phyloP scores from a whole-genome alignment of 129 eudicot species.

The Gnaphalium uliginosum region DNA sequence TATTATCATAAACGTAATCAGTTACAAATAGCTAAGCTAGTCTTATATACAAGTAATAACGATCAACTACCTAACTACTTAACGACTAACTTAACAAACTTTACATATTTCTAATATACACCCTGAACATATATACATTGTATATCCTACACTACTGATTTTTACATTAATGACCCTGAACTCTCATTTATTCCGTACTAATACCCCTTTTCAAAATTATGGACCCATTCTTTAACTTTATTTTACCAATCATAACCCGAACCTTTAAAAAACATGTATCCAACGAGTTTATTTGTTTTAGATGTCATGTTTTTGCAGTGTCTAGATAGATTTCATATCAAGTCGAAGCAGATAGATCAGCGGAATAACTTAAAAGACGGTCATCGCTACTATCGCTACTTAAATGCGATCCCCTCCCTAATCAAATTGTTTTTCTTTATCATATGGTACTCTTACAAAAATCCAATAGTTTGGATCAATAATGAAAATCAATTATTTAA shows the following conservation, averaged over 20 bases:
- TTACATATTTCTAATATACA: no score
- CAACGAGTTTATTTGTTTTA: background rate
- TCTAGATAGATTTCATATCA: background rate
- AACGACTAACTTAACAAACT: no score
- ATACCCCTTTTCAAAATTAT: background rate
- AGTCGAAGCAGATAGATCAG: background rate
- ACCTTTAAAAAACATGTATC: background rate
- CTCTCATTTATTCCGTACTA: no score
- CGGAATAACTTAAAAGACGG: background rate
- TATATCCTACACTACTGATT: no score
- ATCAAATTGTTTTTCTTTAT: background rate
- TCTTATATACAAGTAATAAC: no score
- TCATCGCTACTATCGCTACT: background rate
- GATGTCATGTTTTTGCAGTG: background rate
- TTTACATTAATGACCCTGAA: no score
- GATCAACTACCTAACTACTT: no score
- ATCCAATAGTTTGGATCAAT: background rate
- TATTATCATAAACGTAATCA: no score
- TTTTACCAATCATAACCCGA: constrained; percentile 1
- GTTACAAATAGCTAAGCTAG: no score
- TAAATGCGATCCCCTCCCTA: background rate
- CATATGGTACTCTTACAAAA: background rate
- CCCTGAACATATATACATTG: no score
- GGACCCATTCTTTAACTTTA: background rate
- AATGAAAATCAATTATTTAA: constrained; percentile 2